Evolutionary conservation across 768 basidiomycete genomes (phyloP), one percentile per base, ranked within the genome.

Genomic region (Amyloporia xantha): DNA sequence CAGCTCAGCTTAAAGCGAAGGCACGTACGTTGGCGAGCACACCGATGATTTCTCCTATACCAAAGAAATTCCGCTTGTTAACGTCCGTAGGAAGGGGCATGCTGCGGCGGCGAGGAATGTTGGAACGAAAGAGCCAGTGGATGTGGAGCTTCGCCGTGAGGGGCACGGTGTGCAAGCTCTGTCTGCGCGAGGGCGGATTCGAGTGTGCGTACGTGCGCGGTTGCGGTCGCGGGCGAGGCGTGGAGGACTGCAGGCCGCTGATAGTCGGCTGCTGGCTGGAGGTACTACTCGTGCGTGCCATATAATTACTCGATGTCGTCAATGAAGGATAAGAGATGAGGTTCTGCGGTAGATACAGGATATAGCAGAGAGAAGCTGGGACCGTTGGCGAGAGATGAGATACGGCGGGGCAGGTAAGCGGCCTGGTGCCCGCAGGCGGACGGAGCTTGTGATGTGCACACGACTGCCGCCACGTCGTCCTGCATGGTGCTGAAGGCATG

Each of bases 71-170:
- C 48, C 86, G 74, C 59, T 79, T 82, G 60, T 78, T 79, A 42
- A 79, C 68, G 60, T 84, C 81, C 35, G 71, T 62, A 17, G 80
- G 78, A 50, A 84, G 77, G 17, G 81, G 82, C 50, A 75, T 74
- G 54, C 82, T 73, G 57, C 76, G 71, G 37, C 82, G 76, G 55
- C 65, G 62, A 44, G 84, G 82, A 42, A 87, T 78, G 63, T 85
- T 86, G 55, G 77, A 82, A 56, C 83, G 75, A 64, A 86, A 86
- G 48, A 87, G 71, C 85, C 85, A 87, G 53, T 86, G 84, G 43
- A 85, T 52, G 42, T 61, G 62, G 44, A 63, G 53, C 41, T 58
- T 54, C 33, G 58, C 44, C 27, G 54, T 51, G 13, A 52, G 49
- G n/a, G 51, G 49, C 41, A 49, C 40, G 48, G 54, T 44, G 55